phyloP scores from a whole-genome alignment of 1,139 yeast species.

The Sugiyamaella grinbergsii region DNA sequence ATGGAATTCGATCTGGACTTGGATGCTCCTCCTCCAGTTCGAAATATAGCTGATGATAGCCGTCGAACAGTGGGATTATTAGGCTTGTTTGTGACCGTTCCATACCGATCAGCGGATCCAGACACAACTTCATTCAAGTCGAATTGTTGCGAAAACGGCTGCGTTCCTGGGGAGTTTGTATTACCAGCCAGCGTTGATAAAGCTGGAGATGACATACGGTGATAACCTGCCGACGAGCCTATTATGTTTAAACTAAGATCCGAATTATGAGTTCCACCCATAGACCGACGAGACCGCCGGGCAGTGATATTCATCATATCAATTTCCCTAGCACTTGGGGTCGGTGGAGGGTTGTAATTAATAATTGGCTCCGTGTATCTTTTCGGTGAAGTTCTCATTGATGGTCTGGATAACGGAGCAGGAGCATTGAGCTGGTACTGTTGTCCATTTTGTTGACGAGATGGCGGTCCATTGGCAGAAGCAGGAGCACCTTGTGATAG shows the following conservation, averaged over 20 bases:
- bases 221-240: constrained; percentile 18
- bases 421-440: constrained; percentile 2
- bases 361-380: constrained; percentile 10
- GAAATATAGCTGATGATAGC: constrained; percentile 20
- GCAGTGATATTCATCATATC: constrained; percentile 38
- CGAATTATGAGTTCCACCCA: constrained; percentile 17
- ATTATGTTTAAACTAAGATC: constrained; percentile 18
- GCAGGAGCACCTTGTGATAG: too few species aligned
- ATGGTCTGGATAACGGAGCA: background rate
- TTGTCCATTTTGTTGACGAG: constrained; percentile 6
- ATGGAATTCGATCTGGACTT: constrained; percentile 27
- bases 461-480: constrained; percentile 5
- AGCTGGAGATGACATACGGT: constrained; percentile 25
- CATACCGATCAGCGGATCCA: constrained; percentile 35
- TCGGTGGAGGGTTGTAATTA: constrained; percentile 9
- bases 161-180: constrained; percentile 8
- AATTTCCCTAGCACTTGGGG: constrained; percentile 27
- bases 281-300: constrained; percentile 28
- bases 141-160: constrained; percentile 37
- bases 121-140: constrained; percentile 37
- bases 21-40: constrained; percentile 18
- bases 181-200: constrained; percentile 17
- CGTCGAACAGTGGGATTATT: constrained; percentile 20
- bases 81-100: constrained; percentile 25
- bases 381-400: constrained; percentile 11